A percentile compares a stretch with the other conserved stretches of the same genome.
Evolutionary conservation across 768 basidiomycete genomes (phyloP).

Genomic region (Termitomyces sp.): DNA sequence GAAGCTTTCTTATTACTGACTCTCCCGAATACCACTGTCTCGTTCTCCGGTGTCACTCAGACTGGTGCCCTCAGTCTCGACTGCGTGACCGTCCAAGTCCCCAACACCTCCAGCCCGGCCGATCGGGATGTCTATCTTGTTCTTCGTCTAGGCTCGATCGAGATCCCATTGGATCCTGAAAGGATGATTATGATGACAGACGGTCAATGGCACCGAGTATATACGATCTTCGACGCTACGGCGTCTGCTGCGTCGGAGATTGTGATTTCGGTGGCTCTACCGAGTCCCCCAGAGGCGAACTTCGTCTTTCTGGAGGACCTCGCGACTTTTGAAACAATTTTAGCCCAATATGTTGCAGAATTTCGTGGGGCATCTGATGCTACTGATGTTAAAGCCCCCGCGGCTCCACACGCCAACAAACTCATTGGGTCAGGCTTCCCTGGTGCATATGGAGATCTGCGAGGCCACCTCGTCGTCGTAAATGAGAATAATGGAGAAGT

Average conservation of each 20-base stretch:
- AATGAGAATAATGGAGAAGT: slow-evolving; percentile 70
- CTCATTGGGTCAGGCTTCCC: slow-evolving; percentile 12
- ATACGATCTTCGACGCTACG: slow-evolving; percentile 34
- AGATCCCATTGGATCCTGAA: slow-evolving; percentile 56
- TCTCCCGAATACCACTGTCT: slow-evolving; percentile 42
- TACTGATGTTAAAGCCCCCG: slow-evolving; percentile 2
- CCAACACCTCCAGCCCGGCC: slow-evolving; percentile 21
- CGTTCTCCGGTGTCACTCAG: slow-evolving; percentile 23
- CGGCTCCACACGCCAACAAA: background rate
- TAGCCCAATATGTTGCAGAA: slow-evolving; percentile 55
- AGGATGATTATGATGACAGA: slow-evolving; percentile 36
- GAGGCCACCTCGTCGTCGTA: slow-evolving; percentile 63
- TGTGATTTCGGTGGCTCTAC: slow-evolving; percentile 27
- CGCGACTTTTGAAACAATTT: slow-evolving; percentile 59
- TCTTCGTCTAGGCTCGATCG: slow-evolving; percentile 46
- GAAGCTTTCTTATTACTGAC: slow-evolving; percentile 54
- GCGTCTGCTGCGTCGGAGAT: slow-evolving; percentile 30
- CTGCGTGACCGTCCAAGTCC: slow-evolving; percentile 49
- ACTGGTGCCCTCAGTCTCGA: slow-evolving; percentile 49
- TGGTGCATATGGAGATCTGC: slow-evolving; percentile 25
- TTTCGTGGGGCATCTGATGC: slow-evolving; percentile 22
- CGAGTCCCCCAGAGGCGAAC: slow-evolving; percentile 20
- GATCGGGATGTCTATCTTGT: slow-evolving; percentile 65
- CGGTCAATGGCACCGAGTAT: slow-evolving; percentile 29
- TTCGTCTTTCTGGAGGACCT: slow-evolving; percentile 44